Conservation (phyloP, 768 basidiomycete genomes). For the Artomyces pyxidatus region DNA sequence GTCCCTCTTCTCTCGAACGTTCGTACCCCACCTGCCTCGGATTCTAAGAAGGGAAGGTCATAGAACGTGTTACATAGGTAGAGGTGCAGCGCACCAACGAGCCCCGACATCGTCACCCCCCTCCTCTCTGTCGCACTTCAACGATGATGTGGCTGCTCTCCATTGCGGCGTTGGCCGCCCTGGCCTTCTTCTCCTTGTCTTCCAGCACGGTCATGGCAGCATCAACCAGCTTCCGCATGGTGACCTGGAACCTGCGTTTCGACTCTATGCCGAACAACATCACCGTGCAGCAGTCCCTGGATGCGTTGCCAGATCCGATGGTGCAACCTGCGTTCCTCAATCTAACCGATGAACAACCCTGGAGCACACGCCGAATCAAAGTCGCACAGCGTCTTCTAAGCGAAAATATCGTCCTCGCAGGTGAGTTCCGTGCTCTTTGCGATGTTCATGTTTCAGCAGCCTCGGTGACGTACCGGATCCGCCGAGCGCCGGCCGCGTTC, state of each 20-base stretch:
- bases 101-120: neutral
- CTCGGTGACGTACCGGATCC: too few species aligned
- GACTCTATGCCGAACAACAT: slow-evolving; percentile 45
- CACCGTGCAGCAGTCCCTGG: slow-evolving; percentile 38
- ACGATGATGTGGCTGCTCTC: too few species aligned
- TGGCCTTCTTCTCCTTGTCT: neutral
- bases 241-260: slow-evolving; percentile 47
- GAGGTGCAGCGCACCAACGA: neutral
- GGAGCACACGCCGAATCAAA: slow-evolving; percentile 42
- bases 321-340: slow-evolving; percentile 25
- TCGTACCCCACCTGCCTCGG: neutral
- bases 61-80: too few species aligned
- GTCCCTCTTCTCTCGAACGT: neutral
- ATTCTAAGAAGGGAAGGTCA: neutral
- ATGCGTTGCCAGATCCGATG: slow-evolving; percentile 35
- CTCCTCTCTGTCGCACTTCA: neutral
- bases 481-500: too few species aligned
- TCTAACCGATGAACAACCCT: slow-evolving; percentile 38
- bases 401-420: slow-evolving; percentile 32
- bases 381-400: slow-evolving; percentile 39
- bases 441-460: neutral
- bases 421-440: slow-evolving; percentile 18
- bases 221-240: slow-evolving; percentile 19
- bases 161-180: neutral
- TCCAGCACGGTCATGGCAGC: neutral